phyloP scores from a whole-genome alignment of 2,329 filamentous ascomycete genomes.

The Aspergillus ibericus region DNA sequence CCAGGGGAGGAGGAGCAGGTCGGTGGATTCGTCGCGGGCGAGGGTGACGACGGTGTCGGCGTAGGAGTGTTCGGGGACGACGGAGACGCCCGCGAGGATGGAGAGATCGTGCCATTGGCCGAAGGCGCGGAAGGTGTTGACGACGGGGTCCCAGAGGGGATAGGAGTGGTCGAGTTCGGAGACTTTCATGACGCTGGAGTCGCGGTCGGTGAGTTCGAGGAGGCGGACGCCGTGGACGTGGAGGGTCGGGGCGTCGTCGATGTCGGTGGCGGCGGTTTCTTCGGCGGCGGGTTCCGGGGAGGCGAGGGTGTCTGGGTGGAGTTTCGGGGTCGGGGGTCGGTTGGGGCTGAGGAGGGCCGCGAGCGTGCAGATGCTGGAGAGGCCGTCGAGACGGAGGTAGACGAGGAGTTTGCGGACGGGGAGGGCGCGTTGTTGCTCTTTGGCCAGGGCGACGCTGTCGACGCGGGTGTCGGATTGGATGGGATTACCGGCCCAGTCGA shows the following conservation, averaged over 20 bases:
- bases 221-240: slow-evolving; percentile 83
- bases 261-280: slow-evolving; percentile 20
- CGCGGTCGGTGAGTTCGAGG: slow-evolving; percentile 84
- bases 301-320: slow-evolving; percentile 31
- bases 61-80: slow-evolving; percentile 75
- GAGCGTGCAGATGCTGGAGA: slow-evolving; percentile 78
- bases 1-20: slow-evolving; percentile 85
- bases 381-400: slow-evolving; percentile 79
- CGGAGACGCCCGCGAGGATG: slow-evolving; percentile 75
- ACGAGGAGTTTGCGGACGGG: slow-evolving; percentile 69
- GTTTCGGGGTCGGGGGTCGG: slow-evolving; percentile 31
- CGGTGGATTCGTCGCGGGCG: slow-evolving; percentile 67
- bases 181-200: slow-evolving; percentile 93
- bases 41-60: slow-evolving; percentile 73
- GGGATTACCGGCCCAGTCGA: slow-evolving; percentile 77
- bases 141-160: slow-evolving; percentile 73
- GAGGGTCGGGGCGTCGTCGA: slow-evolving; percentile 40
- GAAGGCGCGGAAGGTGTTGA: slow-evolving; percentile 88
- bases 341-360: slow-evolving; percentile 73
- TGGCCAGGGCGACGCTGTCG: slow-evolving; percentile 40
- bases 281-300: slow-evolving; percentile 23
- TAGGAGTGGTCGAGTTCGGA: slow-evolving; percentile 72
- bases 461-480: slow-evolving; percentile 45
- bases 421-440: slow-evolving; percentile 52
- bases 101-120: slow-evolving; percentile 80